Base-by-base conservation (phyloP, 805 yeast species). In the Suhomyces faveliae region DNA sequence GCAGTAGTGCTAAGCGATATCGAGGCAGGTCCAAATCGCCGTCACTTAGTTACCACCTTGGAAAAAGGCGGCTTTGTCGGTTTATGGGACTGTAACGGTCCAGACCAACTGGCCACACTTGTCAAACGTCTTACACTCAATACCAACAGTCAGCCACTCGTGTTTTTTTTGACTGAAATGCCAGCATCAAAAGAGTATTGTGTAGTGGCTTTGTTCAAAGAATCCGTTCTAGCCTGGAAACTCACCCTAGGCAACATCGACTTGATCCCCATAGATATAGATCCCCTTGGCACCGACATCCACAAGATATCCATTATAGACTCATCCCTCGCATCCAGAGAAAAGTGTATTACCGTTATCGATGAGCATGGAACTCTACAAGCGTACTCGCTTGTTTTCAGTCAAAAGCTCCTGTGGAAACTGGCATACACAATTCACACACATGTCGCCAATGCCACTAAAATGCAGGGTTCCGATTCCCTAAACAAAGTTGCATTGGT, bases 401-500 rank as follows among this genome's bases (percentile, higher is more conserved):
- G 53, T 12, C 42, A 60, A 25, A 49, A 40, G n/a, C 60, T 85
- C 1, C 45, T 45, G 6, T 89, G 96, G 94, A 63, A 66, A 3
- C 69, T 77, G 43, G 73, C 77, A 2, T 71, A 72, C 24, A 61
- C 64, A 2, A 66, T 88, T 22, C 70, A 73, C 40, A 85, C 96
- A 0, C 84, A 82, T 21, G 73, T 86, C 3, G 44, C 51, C 4
- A 66, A 77, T 24, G 79, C 85, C 2, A 63, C 78, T 11, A 72
- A 73, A 42, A 74, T 89, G 1, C 80, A 84, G 43, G 95, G 91
- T 0, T 87, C 96, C 0, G 83, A 94, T 0, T 53, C 64, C 2
- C 79, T 85, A 8, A 80, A 82, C 43, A 89, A 87, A 55, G 66
- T 89, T 39, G 96, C 95, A 1, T 74, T 89, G 27, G 84, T 86